Conservation (phyloP, 2,329 filamentous ascomycete genomes). For the Beauveria australis region DNA sequence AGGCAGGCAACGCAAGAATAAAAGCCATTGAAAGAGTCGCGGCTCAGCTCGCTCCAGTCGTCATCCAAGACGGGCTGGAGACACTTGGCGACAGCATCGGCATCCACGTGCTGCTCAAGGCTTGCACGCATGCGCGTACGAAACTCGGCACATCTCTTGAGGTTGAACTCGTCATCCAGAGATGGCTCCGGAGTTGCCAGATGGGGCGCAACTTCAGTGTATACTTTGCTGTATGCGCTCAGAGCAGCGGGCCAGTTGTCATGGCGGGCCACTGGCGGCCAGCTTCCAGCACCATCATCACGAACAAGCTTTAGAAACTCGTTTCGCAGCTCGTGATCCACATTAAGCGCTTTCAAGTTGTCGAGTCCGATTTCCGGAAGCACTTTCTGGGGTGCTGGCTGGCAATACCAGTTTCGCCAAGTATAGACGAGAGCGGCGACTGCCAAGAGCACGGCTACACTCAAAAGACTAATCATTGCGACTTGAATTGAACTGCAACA, state of each 20-base stretch:
- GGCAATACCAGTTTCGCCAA: not conserved
- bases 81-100: not conserved
- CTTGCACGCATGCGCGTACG: not conserved
- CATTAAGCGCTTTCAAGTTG: not conserved
- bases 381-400: not conserved
- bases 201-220: not conserved
- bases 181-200: not conserved
- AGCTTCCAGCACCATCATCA: not conserved
- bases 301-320: not conserved
- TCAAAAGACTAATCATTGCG: not conserved
- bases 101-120: not conserved
- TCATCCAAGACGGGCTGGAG: not conserved
- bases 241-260: not conserved
- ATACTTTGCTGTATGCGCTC: not conserved
- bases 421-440: not conserved
- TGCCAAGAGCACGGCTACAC: not conserved
- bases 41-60: not conserved
- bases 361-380: not conserved
- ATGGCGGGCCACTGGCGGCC: not conserved
- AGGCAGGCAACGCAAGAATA: conserved; percentile 1
- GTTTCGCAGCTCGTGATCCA: not conserved
- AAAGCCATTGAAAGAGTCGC: conserved; percentile 3
- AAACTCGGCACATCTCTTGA: not conserved
- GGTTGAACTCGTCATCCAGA: not conserved
- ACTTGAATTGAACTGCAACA: not conserved